Evolutionary conservation across 352 stramenopile species (phyloP), one percentile per base, ranked within the genome.

Genomic region (Pythium scleroteichum): DNA sequence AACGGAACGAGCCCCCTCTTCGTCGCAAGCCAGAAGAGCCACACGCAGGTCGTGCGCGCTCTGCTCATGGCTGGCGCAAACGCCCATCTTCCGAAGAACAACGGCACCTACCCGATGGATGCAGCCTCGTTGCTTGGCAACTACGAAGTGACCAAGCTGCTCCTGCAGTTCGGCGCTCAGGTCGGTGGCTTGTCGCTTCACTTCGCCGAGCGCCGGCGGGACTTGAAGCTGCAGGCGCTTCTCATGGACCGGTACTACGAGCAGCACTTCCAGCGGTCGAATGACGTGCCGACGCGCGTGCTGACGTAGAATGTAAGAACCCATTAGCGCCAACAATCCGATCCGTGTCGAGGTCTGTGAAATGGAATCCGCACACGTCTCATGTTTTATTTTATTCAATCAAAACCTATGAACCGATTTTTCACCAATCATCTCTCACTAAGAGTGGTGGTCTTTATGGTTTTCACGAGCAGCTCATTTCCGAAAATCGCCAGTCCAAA

Each of bases 1-100:
- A 85, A 75, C 33, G 84, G 85, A 27, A 88, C 85, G 26, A 91
- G 76, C 7, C 68, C 85, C 35, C 59, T 95, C 9, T 92, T 95
- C 35, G 81, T 85, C 4, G 83, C 85, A n/a, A 82, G 85, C 57
- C 82, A 93, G 40, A 87, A 87, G 24, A 77, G 80, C 9, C 80
- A 89, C 56, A 63, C 45, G n/a, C 29, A 64, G 4, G 75, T 91
- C 12, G 79, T 90, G 16, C 73, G 64, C n/a, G 59, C 64, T 40
- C 71, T 95, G 53, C 76, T 92, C 4, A 46, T 70, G 7, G 71
- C 74, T 12, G 80, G 82, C 8, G 85, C 82, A 1, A 82, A 73
- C 53, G 65, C 71, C 26, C 73, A 78, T 12, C 23, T 88, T 7
- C 38, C 85, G 3, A 95, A 93, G 53, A 52, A 81, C 67, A 93